Base-by-base conservation (phyloP, 495 filamentous ascomycete genomes). In the Rusavskia elegans region DNA sequence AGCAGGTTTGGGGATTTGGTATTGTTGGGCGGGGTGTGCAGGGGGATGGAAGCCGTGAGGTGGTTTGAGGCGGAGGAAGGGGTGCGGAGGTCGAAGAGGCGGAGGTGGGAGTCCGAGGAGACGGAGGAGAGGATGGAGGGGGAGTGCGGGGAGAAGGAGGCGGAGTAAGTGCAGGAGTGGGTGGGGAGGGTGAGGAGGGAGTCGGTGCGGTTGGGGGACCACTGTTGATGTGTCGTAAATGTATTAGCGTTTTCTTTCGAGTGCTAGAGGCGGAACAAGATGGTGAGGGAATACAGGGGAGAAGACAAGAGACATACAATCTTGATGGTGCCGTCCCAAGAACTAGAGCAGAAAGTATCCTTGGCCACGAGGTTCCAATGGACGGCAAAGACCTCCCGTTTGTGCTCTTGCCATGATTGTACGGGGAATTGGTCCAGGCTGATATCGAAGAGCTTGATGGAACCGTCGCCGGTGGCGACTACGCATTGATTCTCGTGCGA, bases 321-420 rank as follows among this genome's bases (percentile, higher is more conserved):
- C 65, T 94, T 94, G 37, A 97, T 75, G 8, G 84, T 90, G 48
- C 90, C 90, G 62, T 97, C 92, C 92, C 92, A 98, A 23, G 84
- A 89, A 50, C 77, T 82, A 16, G 86, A 89, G 51, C 85, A 78
- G 62, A 98, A 97, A 5, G 79, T 81, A 57, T 88, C 83, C 62
- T 97, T 98, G n/a, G 82, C 75, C 29, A 92, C 74, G 6, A 89
- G 79, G 60, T 93, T 95, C 92, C 92, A 98, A 59, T 79, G 73
- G 7, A 94, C 85, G 37, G 85, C 84, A 67, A 95, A 95, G 5
- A 89, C 81, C 63, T 98, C 92, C 37, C 89, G 79, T 49, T 79
- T 83, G 67, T 98, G 92, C 67, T 97, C 92, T 58, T 84, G 79
- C 81, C 89, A 98, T 52, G 80, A 82, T 59, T 81, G 80, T 32